These are phyloP conservation scores for Cyberlindnera sargentensis DNA, from an alignment of 805 yeast genomes.

Conservation along the genomic window DNA sequence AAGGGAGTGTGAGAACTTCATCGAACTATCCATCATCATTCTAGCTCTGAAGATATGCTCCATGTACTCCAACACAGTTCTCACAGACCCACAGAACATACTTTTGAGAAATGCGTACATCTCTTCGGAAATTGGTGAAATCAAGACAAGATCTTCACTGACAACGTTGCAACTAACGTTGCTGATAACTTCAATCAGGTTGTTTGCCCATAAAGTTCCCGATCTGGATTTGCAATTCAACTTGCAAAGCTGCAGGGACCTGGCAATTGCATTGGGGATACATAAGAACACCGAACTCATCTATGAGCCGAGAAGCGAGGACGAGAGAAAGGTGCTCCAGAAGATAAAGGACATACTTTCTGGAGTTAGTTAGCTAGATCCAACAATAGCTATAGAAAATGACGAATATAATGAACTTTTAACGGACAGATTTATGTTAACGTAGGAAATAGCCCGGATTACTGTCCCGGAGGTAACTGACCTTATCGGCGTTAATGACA, in stretches of 20 bases:
- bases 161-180: conserved; percentile 14
- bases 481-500: too few relatives aligned
- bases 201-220: conserved; percentile 13
- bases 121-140: conserved; percentile 16
- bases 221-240: conserved; percentile 15
- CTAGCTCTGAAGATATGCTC: conserved; percentile 13
- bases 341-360: conserved; percentile 6
- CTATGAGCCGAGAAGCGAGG: conserved; percentile 12
- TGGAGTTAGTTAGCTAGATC: too few relatives aligned
- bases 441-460: too few relatives aligned
- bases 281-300: conserved; percentile 19
- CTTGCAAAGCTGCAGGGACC: conserved; percentile 14
- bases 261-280: conserved; percentile 17
- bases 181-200: conserved; percentile 12
- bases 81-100: conserved; percentile 7
- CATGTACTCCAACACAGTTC: conserved; percentile 7
- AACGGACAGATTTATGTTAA: too few relatives aligned
- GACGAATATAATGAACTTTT: too few relatives aligned
- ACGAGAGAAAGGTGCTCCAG: conserved; percentile 14
- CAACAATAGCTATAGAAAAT: too few relatives aligned
- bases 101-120: conserved; percentile 12
- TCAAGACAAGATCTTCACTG: conserved; percentile 14
- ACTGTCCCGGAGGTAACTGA: too few relatives aligned
- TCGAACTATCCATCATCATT: conserved; percentile 11
- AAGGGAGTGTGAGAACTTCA: conserved; percentile 12